A percentile compares a stretch with the other conserved stretches of the same genome.
Evolutionary conservation across 2,329 filamentous ascomycete genomes (phyloP).

Genomic region (Aspergillus terreus): DNA sequence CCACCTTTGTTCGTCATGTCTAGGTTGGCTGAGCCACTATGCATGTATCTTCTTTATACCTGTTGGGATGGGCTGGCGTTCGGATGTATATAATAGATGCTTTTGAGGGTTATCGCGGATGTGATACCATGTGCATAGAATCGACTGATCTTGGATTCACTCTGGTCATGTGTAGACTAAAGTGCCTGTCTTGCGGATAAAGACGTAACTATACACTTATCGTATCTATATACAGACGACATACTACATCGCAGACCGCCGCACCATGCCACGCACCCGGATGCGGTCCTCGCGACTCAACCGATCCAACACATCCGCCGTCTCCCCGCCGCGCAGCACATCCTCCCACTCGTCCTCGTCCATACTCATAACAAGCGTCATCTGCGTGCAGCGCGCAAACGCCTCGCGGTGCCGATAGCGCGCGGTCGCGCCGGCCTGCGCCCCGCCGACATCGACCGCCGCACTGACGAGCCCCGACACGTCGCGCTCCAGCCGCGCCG

Average conservation of each 20-base stretch:
- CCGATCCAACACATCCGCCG: constrained; percentile 55
- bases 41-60: constrained; percentile 9
- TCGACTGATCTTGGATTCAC: background rate
- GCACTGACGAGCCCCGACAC: constrained; percentile 66
- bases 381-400: constrained; percentile 73
- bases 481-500: constrained; percentile 79
- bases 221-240: background rate
- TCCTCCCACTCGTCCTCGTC: constrained; percentile 95
- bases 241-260: constrained; percentile 2
- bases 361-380: constrained; percentile 86
- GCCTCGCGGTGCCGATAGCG: constrained; percentile 74
- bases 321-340: constrained; percentile 49
- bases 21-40: constrained; percentile 20
- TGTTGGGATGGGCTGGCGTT: constrained; percentile 6
- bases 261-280: constrained; percentile 68
- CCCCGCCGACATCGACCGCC: constrained; percentile 38
- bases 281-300: constrained; percentile 70
- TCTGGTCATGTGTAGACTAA: background rate
- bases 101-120: background rate
- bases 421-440: constrained; percentile 24
- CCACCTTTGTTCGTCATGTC: constrained; percentile 19
- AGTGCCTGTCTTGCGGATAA: too few relatives aligned
- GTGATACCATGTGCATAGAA: constrained; percentile 11
- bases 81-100: constrained; percentile 12
- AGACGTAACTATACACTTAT: background rate